Evolutionary conservation across 805 yeast genomes (phyloP), one percentile per base, ranked within the genome.

Genomic region (Yarrowia sp.): DNA sequence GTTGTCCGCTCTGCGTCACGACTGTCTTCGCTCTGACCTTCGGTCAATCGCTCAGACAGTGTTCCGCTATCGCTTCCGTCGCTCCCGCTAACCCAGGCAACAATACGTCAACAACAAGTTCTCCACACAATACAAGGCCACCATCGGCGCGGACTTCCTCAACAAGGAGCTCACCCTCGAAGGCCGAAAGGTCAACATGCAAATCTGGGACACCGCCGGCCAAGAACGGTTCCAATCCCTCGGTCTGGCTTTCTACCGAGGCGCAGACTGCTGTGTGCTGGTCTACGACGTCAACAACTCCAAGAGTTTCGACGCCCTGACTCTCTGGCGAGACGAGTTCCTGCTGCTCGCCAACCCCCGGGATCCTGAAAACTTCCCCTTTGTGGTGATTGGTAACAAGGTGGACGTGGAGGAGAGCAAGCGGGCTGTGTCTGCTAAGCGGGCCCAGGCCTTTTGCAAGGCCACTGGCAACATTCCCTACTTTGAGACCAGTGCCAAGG

Each of bases 161-260:
- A 93, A 98, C 42, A 93, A 92, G 76, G 98, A 93, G 72, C 84
- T 93, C 66, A 79, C 82, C 32, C 84, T 95, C 66, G 98, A 95
- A 75, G 95, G 88, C 75, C 88, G 88, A 71, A 83, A 84, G 68
- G 92, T 88, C 8, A 86, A 90, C 22, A 81, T 88, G 82, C 82
- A 79, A 69, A 88, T 95, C 65, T 93, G 99, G 99, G 99, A 93
- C 74, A 93, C 99, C 47, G 98, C 98, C 8, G 99, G 99, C 41
- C 99, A 93, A 79, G 99, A 93, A 77, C 83, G 99, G 72, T 93
- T 93, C 82, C 98, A 95, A 78, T 88, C 96, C 66, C 80, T 93
- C 67, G 98, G 98, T 14, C 98, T 93, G 48, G 98, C 98, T 0
- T 93, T 93, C 75, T 93, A 95, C 76, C 82, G 99, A 72, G 98